Base-by-base conservation (phyloP, 179 eudicot genomes). In the Vitellaria paradoxa region DNA sequence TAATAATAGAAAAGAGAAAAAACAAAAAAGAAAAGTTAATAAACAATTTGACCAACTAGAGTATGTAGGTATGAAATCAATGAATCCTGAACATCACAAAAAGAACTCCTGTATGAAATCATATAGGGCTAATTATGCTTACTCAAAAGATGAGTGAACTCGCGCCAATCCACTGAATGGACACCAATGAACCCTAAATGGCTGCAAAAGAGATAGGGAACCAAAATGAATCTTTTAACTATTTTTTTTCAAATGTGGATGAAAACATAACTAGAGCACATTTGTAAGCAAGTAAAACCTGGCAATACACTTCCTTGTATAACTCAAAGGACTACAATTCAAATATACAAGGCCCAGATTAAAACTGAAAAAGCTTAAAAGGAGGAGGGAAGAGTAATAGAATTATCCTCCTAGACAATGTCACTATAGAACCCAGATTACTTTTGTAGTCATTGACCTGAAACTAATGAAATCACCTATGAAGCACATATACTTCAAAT, bases 141-240 rank as follows among this genome's bases (percentile, higher is more conserved):
- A 83, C 86, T 80, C 83, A 65, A 86, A 80, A 50, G 86, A 79
- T 67, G 90, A 81, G 81, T 84, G 86, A 70, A 87, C 85, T 73
- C 82, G 85, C 8, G 87, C 60, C 72, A 88, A 72, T 65, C 92
- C 89, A 73, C 86, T 84, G 71, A 83, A 82, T 59, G 88, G 89
- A 67, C 89, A 88, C 76, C 88, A 82, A 46, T 82, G 91, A 75
- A 85, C 78, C 76, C 88, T 82, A 59, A 85, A 77, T 61, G 91
- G 91, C 94, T 88, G 92, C 86, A 80, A 75, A 46, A 75, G 60
- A 74, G 50, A 24, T 15, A 17, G 73, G 12, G 76, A 45, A 53
- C 40, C 53, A 81, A 24, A 72, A 17, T 59, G 14, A 70, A 23
- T 30, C 21, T 13, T 7, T 26, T 12, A 50, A 12, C 17, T 9